Evolutionary conservation across 208 protist species (phyloP), one percentile per base, ranked within the genome.

Genomic region (Polymyxa betae): DNA sequence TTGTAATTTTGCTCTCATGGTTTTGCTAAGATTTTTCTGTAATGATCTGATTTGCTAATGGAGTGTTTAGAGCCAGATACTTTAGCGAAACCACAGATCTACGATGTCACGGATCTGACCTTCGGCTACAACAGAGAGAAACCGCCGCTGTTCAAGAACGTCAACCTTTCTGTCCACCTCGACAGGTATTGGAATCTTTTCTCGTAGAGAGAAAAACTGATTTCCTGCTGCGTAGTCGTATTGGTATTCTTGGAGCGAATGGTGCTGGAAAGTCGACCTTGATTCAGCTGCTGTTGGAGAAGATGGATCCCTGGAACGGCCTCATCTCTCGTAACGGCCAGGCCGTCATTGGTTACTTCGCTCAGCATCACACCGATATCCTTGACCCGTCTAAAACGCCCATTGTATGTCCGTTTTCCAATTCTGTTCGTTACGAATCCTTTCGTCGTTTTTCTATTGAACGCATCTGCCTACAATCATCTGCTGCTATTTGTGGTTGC

Each of bases 341-440:
- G 38, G 45, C 90, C 0, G 12, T 89, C 24, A 41, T 93, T n/a
- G 92, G 88, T 0, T 45, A 90, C 12, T 93, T 93, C 66, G 49
- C 77, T 29, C 92, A 93, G 89, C 92, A 93, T 68, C 92, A 93
- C 32, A 92, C 89, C 20, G 90, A 93, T 78, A 49, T 90, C 52
- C 91, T 93, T 38, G 92, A 93, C 41, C 49, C 89, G 24, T 88
- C 38, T n/a, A 32, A 52, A 35, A 88, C 92, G 38, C 92, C 92
- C 0, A 24, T 93, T 0, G 77, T 92, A 41, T 90, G 43, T 66
- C 78, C 12, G 49, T 60, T 60, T 60, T 24, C 49, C 24, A 29
- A 60, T 60, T 60, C 24, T 5, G 24, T 29, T 60, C 12, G 5
- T 60, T 60, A 5, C 24, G 24, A 60, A 60, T 60, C 49, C 24